Evolutionary conservation across 805 yeast genomes (phyloP), one percentile per base, ranked within the genome.

Genomic region (Saccharomyces eubayanus): DNA sequence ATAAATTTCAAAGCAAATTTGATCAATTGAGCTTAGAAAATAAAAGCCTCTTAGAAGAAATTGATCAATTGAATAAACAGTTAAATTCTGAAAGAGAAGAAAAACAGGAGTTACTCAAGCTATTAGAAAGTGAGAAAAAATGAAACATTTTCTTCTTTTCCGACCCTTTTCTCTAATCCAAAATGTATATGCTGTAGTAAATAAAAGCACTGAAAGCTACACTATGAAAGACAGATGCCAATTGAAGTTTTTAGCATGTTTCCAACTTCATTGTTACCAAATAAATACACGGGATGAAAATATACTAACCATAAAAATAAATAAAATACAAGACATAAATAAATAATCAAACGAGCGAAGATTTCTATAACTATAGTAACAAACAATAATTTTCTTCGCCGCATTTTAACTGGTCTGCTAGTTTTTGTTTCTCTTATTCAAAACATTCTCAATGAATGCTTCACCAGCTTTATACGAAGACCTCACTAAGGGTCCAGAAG

Each of bases 381-480:
- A 16, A 36, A 16, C 10, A 1, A 16, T 36, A 16, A 8, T 10
- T 16, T 16, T 11, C 10, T 6, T 6, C 11, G 16, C 6, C 14
- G 16, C 6, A 14, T 5, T 31, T 31, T 12, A 6, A 16, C 10
- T 36, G 43, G 16, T 21, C 24, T 5, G 16, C 2, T 36, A 12
- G 40, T 52, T 47, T 27, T 46, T 47, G 31, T 65, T 75, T 70
- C 94, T 82, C 72, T 87, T 86, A 65, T 84, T 84, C 55, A 92
- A 76, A 30, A 94, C 94, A 66, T 94, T 94, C 71, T 94, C 98
- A 64, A 94, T 91, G 64, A 90, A 94, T 1, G 96, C 88, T 72
- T 94, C 99, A 56, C 99, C 99, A 28, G 99, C 99, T 72, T 94
- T 94, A 73, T 94, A 94, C 2, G 96, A 87, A 1, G 97, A 89